Evolutionary conservation across 2,329 filamentous ascomycete species (phyloP), one percentile per base, ranked within the genome.

Genomic region (Verticillium klebahnii): DNA sequence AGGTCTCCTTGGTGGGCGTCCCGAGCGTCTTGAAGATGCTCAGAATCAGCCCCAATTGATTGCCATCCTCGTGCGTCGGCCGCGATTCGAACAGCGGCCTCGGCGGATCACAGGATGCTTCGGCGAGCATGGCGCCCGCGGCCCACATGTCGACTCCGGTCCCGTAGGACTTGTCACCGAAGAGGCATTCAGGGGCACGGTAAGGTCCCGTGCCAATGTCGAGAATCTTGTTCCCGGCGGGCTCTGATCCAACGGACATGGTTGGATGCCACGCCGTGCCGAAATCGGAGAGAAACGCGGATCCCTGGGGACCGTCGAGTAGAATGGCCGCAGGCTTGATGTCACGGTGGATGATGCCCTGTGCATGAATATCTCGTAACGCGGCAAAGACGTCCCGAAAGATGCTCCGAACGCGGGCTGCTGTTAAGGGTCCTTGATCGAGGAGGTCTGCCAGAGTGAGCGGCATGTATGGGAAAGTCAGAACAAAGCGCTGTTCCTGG

Each of bases 161-260:
- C 2, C 83, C 85, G 71, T 99, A 99, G 0, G 80, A 77, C 58
- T 83, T 86, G 73, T 93, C 83, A 0, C 93, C 95, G 72, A 99
- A 98, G 7, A 99, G 81, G 1, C 93, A 85, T 71, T 99, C 96
- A 0, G 95, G 95, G 0, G 94, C 85, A 23, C 96, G 87, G 76
- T 99, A 99, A 57, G 90, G 86, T 0, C 93, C 94, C 1, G 94
- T 98, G 39, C 95, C 95, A 31, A 99, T 91, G 72, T 99, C 96
- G 8, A 95, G 89, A 59, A 97, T 90, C 75, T 98, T 98, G 60
- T 81, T 70, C 60, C 85, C 73, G 9, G 79, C 70, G 1, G 86
- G 80, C 72, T 99, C 95, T 15, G 85, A 83, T 3, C 77, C 75
- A 25, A 80, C 75, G 5, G 85, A 81, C 62, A 84, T 69, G 12